These are phyloP conservation scores for Jaltomata sinuosa DNA, from an alignment of 257 asterid genomes.

Conservation along the genomic window DNA sequence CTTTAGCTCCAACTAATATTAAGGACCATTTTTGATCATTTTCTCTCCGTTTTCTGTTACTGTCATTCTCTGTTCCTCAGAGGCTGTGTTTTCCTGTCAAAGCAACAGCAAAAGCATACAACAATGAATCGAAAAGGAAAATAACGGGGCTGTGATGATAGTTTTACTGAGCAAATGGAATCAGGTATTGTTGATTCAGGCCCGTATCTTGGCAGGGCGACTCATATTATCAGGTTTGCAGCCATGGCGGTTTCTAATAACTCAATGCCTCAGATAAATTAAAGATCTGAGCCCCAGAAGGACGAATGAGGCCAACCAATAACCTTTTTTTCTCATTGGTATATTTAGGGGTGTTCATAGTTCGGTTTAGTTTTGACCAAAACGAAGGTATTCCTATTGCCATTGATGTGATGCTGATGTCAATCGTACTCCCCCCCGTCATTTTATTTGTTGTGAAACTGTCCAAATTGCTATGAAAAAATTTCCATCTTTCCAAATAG, in stretches of 20 bases:
- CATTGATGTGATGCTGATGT: background rate
- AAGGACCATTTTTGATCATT: background rate
- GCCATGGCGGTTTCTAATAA: background rate
- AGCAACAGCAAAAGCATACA: background rate
- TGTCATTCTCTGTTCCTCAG: background rate
- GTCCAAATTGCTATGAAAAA: background rate
- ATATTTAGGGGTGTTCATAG: background rate
- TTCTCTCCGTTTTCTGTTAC: background rate
- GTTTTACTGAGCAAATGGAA: background rate
- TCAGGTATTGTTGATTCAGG: background rate
- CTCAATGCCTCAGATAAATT: background rate
- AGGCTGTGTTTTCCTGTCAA: background rate
- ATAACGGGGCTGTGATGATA: slow-evolving; percentile 14
- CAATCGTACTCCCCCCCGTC: background rate
- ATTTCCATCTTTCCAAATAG: background rate
- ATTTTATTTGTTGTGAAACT: background rate
- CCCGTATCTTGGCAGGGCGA: slow-evolving; percentile 17
- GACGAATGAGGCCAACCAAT: slow-evolving; percentile 3
- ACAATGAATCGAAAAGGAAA: background rate
- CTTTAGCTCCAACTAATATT: background rate
- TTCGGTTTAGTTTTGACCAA: background rate
- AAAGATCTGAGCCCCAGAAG: background rate
- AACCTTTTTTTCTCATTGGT: background rate
- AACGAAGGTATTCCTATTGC: background rate
- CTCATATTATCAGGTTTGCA: background rate